Evolutionary conservation across 345 rosid species (phyloP).

Genomic region (Xanthoceras sorbifolium): DNA sequence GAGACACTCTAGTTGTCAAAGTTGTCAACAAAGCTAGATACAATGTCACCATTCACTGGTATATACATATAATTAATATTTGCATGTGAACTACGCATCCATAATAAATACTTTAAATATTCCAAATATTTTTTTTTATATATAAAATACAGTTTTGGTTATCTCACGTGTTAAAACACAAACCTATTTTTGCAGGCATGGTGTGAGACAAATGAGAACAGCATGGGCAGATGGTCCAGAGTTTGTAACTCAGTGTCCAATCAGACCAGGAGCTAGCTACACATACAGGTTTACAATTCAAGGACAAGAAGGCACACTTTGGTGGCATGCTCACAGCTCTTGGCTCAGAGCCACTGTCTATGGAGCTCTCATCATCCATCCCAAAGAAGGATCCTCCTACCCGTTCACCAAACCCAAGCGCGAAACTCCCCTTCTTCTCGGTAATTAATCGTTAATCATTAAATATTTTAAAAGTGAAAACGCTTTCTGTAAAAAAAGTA

Average conservation of each 20-base stretch:
- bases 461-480: too few species aligned
- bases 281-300: constrained; percentile 81
- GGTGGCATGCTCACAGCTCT: constrained; percentile 99
- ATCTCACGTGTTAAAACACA: too few species aligned
- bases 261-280: constrained; percentile 82
- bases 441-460: constrained; percentile 38
- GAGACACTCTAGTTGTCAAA: constrained; percentile 70
- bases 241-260: constrained; percentile 91
- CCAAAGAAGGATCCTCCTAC: constrained; percentile 61
- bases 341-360: constrained; percentile 97
- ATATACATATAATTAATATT: too few species aligned
- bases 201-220: constrained; percentile 76
- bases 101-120: too few species aligned
- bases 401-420: constrained; percentile 76
- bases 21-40: constrained; percentile 68
- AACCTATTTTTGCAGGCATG: constrained; percentile 60
- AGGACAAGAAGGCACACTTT: constrained; percentile 91
- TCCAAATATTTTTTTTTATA: too few species aligned
- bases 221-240: constrained; percentile 99
- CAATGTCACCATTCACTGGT: constrained; percentile 92
- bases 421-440: constrained; percentile 68
- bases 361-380: constrained; percentile 80
- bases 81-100: too few species aligned
- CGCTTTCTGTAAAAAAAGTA: background rate
- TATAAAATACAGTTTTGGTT: too few species aligned